Conservation (phyloP, 2,329 filamentous ascomycete species). For the Colletotrichum eremochloae region DNA sequence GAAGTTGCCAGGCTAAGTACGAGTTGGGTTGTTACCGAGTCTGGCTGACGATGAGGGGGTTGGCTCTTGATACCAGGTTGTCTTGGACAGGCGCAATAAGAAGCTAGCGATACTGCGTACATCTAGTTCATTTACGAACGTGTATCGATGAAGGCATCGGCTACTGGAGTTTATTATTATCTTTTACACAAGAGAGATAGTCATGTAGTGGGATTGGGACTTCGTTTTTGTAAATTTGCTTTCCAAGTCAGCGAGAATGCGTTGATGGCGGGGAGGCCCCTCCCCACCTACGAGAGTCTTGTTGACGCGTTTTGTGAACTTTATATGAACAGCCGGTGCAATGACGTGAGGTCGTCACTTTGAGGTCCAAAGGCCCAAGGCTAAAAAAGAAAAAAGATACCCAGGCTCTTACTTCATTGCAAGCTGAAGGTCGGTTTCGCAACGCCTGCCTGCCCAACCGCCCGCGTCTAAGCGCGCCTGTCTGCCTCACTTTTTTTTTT, state of each 20-base stretch:
- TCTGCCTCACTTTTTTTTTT: neutral
- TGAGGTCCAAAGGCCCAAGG: neutral
- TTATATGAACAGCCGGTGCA: neutral
- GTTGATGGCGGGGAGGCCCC: neutral
- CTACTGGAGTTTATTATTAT: conserved; percentile 29
- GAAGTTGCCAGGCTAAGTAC: neutral
- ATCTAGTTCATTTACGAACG: conserved; percentile 31
- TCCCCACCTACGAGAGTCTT: neutral
- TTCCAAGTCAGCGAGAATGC: neutral
- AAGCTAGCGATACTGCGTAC: conserved; percentile 36
- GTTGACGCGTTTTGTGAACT: neutral
- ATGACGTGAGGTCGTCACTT: neutral
- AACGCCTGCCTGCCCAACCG: neutral
- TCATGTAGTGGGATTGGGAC: conserved; percentile 28
- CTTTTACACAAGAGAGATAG: conserved; percentile 24
- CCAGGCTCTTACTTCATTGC: neutral
- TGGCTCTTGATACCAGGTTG: conserved; percentile 9
- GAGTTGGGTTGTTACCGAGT: conserved; percentile 10
- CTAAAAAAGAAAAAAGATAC: neutral
- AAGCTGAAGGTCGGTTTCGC: conserved; percentile 1
- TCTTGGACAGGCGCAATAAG: conserved; percentile 21
- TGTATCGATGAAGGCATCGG: conserved; percentile 31
- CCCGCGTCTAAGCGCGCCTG: neutral
- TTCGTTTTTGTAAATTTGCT: conserved; percentile 19
- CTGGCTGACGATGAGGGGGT: conserved; percentile 9